These are phyloP conservation scores for Amanita fuliginea DNA, from an alignment of 768 basidiomycete species.

Conservation along the genomic window DNA sequence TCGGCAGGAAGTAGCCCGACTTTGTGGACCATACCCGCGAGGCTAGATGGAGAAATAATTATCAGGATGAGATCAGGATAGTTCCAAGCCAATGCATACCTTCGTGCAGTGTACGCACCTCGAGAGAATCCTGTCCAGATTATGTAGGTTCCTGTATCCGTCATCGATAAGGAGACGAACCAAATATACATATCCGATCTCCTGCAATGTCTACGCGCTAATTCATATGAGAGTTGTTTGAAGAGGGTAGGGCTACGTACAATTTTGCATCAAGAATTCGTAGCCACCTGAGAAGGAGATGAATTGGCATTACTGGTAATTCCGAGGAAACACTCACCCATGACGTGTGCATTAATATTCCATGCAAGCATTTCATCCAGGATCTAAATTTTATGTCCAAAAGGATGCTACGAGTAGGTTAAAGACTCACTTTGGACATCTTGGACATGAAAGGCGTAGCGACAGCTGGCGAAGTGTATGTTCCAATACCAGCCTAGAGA, in stretches of 20 bases:
- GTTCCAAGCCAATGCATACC: conserved; percentile 14
- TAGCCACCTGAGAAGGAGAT: conserved; percentile 1
- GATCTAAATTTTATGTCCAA: conserved; percentile 12
- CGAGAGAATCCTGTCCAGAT: conserved; percentile 39
- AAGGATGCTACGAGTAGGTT: neutral
- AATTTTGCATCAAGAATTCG: conserved; percentile 8
- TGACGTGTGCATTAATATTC: conserved; percentile 43
- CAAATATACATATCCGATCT: conserved; percentile 56
- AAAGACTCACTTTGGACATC: conserved; percentile 25
- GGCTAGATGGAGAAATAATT: conserved; percentile 12
- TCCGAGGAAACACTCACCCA: conserved; percentile 21
- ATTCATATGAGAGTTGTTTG: neutral
- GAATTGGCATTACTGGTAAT: neutral
- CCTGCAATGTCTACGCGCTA: conserved; percentile 27
- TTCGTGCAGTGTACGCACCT: conserved; percentile 53
- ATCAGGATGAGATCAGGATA: neutral
- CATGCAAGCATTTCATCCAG: conserved; percentile 36
- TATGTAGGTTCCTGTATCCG: neutral
- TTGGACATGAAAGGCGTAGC: conserved; percentile 33
- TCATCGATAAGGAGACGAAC: conserved; percentile 15
- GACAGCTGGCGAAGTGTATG: conserved; percentile 32
- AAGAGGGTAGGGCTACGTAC: neutral
- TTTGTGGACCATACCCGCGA: conserved; percentile 43
- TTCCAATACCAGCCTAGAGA: conserved; percentile 40
- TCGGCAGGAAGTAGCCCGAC: conserved; percentile 35